Evolutionary conservation across 148 eudicot genomes (phyloP), one percentile per base, ranked within the genome.

Genomic region (Pharnaceum exiguum): DNA sequence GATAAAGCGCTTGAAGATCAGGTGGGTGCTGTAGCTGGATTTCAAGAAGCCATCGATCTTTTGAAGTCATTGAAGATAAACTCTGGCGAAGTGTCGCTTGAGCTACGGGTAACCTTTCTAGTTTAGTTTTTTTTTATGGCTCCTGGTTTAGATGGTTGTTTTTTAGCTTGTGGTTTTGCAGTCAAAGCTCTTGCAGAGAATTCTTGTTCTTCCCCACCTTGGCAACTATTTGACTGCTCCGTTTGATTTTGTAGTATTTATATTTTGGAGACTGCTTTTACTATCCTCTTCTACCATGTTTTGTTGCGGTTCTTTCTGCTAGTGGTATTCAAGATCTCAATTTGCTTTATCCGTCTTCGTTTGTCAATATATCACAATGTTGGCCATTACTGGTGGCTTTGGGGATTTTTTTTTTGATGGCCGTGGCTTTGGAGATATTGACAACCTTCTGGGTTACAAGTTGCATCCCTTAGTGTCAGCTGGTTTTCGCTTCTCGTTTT

Each of bases 1-100:
- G 98, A 93, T 72, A 77, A 87, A 68, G 89, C 82, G 71, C 79
- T 93, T 32, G 87, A 73, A n/a, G 65, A 82, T 36, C 91, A 89
- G 68, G 78, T 63, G 33, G 62, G 76, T 52, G 96, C 99, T 48
- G 46, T 71, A 39, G 67, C 71, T 66, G 90, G 83, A 46, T 93
- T 93, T 73, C 71, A 59, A 40, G 96, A 89, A 74, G 99, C 75
- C 49, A 73, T 88, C 23, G 69, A 70, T 11, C 65, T 85, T 65
- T 67, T 85, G 69, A 80, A 86, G 60, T 74, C 85, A 3, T 58
- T 93, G 65, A 68, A 68, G 62, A 52, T 89, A 58, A 62, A 71
- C 39, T 25, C 77, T 22, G 78, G 75, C 67, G 94, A 87, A 73
- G 76, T 37, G 60, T 75, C 72, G 31, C 89, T 93, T 26, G 90